A percentile compares a stretch with the other conserved stretches of the same genome.
These are phyloP conservation scores for Ceratocystis diversiconidia DNA, from an alignment of 2,329 filamentous ascomycete species.

Conservation along the genomic window DNA sequence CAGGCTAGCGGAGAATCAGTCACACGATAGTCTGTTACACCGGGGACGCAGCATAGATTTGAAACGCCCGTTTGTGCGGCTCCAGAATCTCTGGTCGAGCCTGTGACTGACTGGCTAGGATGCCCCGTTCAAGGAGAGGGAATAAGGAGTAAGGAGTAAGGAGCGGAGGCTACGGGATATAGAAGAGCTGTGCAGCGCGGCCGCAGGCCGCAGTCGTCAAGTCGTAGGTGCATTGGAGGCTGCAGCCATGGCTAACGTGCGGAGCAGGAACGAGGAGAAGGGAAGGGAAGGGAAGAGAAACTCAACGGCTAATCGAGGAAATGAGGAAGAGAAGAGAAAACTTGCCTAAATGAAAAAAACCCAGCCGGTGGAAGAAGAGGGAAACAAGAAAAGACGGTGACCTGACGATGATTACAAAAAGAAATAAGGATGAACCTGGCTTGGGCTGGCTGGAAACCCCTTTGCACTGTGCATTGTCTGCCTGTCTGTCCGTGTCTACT, in stretches of 20 bases:
- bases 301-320: not conserved
- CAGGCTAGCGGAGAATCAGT: not conserved
- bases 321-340: not conserved
- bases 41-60: not conserved
- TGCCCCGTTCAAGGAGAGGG: not conserved
- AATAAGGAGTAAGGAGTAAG: no score
- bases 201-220: not conserved
- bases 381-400: not conserved
- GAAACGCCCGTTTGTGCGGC: not conserved
- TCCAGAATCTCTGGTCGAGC: not conserved
- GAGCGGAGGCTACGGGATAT: not conserved
- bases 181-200: not conserved
- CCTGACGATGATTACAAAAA: not conserved
- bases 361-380: not conserved
- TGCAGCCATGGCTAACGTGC: not conserved
- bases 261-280: not conserved
- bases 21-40: not conserved
- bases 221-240: not conserved
- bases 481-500: not conserved
- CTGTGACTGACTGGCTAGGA: not conserved
- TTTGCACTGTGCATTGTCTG: not conserved
- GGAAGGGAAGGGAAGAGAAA: not conserved
- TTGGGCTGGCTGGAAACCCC: not conserved
- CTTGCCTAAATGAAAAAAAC: not conserved
- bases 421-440: not conserved